Conservation (phyloP, 495 filamentous ascomycete genomes). For the Aspergillus kassunensis region DNA sequence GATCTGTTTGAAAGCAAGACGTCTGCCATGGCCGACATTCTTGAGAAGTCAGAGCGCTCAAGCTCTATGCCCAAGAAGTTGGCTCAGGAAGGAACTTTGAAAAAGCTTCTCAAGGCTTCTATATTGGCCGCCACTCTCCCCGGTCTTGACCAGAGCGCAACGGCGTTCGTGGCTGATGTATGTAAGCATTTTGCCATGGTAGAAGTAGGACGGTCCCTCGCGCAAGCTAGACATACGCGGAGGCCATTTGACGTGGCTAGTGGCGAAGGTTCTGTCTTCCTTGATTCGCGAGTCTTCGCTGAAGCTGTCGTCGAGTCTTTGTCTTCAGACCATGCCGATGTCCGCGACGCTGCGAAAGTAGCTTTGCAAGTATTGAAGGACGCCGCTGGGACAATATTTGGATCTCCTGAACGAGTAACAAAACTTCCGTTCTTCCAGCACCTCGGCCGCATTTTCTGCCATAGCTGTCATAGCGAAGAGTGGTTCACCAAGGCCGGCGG, state of each 20-base stretch:
- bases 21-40: conserved; percentile 55
- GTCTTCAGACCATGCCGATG: conserved; percentile 70
- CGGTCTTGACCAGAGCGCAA: conserved; percentile 71
- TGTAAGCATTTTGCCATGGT: conserved; percentile 86
- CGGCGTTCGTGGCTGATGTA: conserved; percentile 68
- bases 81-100: conserved; percentile 72
- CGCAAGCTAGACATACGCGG: conserved; percentile 64
- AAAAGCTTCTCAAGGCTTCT: conserved; percentile 81
- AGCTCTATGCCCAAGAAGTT: conserved; percentile 83
- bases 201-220: conserved; percentile 79
- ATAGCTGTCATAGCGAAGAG: conserved; percentile 92
- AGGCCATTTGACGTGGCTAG: conserved; percentile 76
- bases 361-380: conserved; percentile 73
- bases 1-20: conserved; percentile 71
- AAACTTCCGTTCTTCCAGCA: conserved; percentile 78
- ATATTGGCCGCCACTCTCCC: conserved; percentile 82
- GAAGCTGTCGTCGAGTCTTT: conserved; percentile 86
- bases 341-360: conserved; percentile 79
- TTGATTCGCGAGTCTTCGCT: conserved; percentile 81
- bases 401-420: conserved; percentile 61
- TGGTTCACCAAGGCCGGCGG: conserved; percentile 97
- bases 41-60: conserved; percentile 67
- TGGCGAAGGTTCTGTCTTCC: conserved; percentile 79
- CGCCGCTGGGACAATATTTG: conserved; percentile 76
- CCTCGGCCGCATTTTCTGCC: conserved; percentile 76